Evolutionary conservation across 2,329 filamentous ascomycete genomes (phyloP).

Genomic region (Fusarium drepaniforme): DNA sequence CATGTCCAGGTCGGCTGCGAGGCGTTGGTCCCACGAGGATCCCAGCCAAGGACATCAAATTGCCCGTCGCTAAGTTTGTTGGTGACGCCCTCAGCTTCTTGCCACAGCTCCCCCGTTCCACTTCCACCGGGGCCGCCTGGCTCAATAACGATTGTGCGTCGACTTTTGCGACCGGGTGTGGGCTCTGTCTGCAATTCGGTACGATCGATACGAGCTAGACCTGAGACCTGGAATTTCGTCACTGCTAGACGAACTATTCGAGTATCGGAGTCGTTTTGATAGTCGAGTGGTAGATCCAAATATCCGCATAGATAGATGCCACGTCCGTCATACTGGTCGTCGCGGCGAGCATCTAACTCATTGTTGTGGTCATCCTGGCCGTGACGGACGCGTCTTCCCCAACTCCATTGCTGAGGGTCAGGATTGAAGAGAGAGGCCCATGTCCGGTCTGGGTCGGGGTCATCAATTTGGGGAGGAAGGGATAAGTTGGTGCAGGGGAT

Average conservation of each 20-base stretch:
- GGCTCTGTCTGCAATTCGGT: conserved; percentile 1
- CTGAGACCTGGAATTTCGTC: conserved; percentile 62
- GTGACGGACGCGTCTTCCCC: conserved; percentile 48
- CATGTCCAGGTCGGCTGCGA: conserved; percentile 60
- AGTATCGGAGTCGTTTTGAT: conserved; percentile 57
- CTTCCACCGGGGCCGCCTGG: conserved; percentile 65
- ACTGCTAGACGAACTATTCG: conserved; percentile 62
- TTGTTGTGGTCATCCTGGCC: not conserved
- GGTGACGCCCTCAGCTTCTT: conserved; percentile 51
- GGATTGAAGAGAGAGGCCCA: conserved; percentile 59
- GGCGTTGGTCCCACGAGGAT: conserved; percentile 65
- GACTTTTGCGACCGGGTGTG: conserved; percentile 52
- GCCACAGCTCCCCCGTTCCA: conserved; percentile 58
- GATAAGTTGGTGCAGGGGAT: conserved; percentile 59
- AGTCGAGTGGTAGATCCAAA: conserved; percentile 62
- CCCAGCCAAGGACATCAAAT: conserved; percentile 65
- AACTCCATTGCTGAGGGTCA: conserved; percentile 60
- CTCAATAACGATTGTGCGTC: conserved; percentile 62
- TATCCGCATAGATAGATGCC: conserved; percentile 63
- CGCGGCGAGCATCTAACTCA: conserved; percentile 3
- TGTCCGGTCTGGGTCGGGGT: conserved; percentile 49
- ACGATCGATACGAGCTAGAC: conserved; percentile 49
- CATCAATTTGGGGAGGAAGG: conserved; percentile 56
- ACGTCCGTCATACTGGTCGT: conserved; percentile 52
- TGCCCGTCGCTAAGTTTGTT: conserved; percentile 56